Evolutionary conservation across 108 stramenopile species (phyloP), one percentile per base, ranked within the genome.

Genomic region (Skeletonema tropicum): DNA sequence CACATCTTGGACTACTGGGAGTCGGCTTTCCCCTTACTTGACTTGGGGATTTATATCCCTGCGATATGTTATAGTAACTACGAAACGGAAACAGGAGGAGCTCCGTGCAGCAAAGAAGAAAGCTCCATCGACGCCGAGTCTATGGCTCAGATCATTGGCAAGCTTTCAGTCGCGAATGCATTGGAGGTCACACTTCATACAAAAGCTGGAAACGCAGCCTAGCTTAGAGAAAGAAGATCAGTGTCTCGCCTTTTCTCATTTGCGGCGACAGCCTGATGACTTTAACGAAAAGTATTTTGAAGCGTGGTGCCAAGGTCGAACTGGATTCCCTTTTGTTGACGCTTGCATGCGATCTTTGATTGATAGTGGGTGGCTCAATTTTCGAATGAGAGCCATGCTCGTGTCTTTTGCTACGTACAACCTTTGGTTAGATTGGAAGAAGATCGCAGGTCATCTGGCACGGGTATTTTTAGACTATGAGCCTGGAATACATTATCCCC

Each of bases 341-440:
- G 90, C 90, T 2, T 90, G 90, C 49, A 90, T 88, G 90, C 66
- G 90, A 23, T 89, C 88, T 77, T 67, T 91, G 60, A 65, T 86
- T 29, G 25, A 79, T 25, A 82, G 79, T 65, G 90, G 90, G 3
- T 91, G 90, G 90, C 15, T 91, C 6, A 91, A 91, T 65, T 91
- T 91, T 70, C 78, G 88, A 10, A 91, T 91, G 90, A 71, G 90
- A 33, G 88, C 90, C 13, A 91, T 91, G 90, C 67, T 91, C 21
- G 86, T 91, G 4, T 89, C 88, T 11, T 91, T 91, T 80, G 88
- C 88, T 13, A 86, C 85, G 0, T 89, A 89, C 45, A 91, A 91
- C 60, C 71, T 91, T 23, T 91, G 90, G 90, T 65, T 91, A 49
- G 90, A 91, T 83, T 91, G 90, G 90, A 86, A 81, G 65, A 41